phyloP scores from a whole-genome alignment of 768 basidiomycete species.

The Lentinula boryana region DNA sequence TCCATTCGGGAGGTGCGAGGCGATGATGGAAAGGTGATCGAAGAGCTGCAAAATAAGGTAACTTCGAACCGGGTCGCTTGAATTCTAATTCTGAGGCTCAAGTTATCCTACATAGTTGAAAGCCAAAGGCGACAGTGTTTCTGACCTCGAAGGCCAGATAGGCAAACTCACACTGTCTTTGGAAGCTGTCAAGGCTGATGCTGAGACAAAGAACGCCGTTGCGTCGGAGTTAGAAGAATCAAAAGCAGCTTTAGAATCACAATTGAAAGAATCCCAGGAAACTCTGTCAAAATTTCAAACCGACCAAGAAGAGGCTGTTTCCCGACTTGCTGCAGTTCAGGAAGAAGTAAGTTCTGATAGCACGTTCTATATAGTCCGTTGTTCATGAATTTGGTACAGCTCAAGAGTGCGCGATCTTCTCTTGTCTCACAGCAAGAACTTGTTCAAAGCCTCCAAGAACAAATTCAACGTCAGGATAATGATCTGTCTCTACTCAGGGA shows the following conservation, averaged over 20 bases:
- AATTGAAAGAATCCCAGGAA: constrained; percentile 37
- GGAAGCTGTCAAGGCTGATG: constrained; percentile 37
- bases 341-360: constrained; percentile 40
- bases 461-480: constrained; percentile 44
- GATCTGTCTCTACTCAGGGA: constrained; percentile 46
- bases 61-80: constrained; percentile 5
- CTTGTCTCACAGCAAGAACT: constrained; percentile 35
- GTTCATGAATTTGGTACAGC: constrained; percentile 28
- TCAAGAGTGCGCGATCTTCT: constrained; percentile 35
- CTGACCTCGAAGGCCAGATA: constrained; percentile 49
- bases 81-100: background rate
- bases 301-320: constrained; percentile 24
- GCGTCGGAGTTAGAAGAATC: constrained; percentile 43
- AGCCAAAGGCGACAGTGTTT: constrained; percentile 45
- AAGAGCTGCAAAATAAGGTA: constrained; percentile 60
- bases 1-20: constrained; percentile 69
- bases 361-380: background rate
- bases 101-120: constrained; percentile 41
- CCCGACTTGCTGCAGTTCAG: constrained; percentile 34
- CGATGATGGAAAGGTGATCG: constrained; percentile 43
- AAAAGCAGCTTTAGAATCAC: constrained; percentile 41
- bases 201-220: constrained; percentile 36
- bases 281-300: constrained; percentile 30
- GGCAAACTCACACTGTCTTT: constrained; percentile 44
- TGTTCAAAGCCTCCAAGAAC: constrained; percentile 41